Percentiles rank a stretch among this genome's conserved stretches.
Conservation (phyloP, 1,139 yeast species). For the Pichia sp. region DNA sequence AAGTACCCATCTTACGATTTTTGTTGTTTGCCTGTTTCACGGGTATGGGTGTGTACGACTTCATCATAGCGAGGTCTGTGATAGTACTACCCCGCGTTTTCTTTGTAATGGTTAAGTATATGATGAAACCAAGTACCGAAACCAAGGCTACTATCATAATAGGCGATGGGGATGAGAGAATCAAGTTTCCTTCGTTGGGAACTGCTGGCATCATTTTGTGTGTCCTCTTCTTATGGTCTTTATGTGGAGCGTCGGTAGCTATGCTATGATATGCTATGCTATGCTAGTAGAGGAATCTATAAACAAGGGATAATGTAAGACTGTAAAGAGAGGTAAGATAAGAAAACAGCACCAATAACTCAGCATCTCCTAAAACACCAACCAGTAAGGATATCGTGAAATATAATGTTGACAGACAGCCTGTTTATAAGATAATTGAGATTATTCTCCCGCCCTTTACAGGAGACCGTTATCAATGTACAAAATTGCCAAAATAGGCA, state of each 20-base stretch:
- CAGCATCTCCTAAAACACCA: too few species aligned
- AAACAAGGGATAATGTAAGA: too few species aligned
- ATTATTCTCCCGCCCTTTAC: neutral
- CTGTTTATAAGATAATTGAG: neutral
- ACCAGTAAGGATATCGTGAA: neutral
- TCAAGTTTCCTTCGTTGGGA: neutral
- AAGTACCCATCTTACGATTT: conserved; percentile 40
- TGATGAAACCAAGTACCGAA: neutral
- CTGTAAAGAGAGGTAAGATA: too few species aligned
- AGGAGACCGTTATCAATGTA: conserved; percentile 10
- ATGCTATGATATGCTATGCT: too few species aligned
- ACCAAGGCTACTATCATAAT: neutral
- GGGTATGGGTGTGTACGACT: conserved; percentile 30
- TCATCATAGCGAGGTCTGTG: conserved; percentile 14
- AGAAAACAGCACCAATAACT: too few species aligned
- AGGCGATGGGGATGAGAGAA: neutral
- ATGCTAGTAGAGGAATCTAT: too few species aligned
- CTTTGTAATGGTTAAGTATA: neutral
- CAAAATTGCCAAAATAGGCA: conserved; percentile 15
- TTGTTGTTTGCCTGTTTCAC: conserved; percentile 37
- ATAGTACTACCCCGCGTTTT: conserved; percentile 1
- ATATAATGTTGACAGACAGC: neutral
- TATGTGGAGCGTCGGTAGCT: neutral
- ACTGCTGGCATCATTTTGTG: conserved; percentile 7
- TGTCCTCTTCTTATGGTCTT: neutral